Base-by-base conservation (phyloP, 1,139 yeast genomes). In the Saccharomyces hybrid region DNA sequence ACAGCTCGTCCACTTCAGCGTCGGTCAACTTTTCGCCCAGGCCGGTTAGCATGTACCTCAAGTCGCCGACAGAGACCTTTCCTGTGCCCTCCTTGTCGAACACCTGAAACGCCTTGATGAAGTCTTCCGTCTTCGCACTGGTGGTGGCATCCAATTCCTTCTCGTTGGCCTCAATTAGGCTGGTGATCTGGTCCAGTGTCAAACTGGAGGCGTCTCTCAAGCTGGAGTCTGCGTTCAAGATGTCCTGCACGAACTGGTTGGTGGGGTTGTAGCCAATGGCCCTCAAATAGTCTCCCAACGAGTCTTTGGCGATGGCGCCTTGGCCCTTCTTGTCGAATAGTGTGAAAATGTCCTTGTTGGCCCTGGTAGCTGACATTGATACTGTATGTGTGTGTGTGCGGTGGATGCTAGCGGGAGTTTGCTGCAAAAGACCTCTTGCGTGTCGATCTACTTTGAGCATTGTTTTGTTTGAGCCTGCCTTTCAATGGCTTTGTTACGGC, bases 181-280 rank as follows among this genome's bases (percentile, higher is more conserved):
- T 52, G 25, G 59, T 59, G 31, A 68, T 59, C 6, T 63, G 60
- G 4, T 63, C 67, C 27, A 68, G 56, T 0, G 67, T 57, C 44
- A 66, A 49, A n/a, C 42, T 38, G 42, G 42, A 38, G 25, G 42
- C 20, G 6, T 38, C 42, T 5, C 51, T 16, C 8, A 44, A 51
- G 16, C 23, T 16, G 13, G 47, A 28, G 5, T 44, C 47, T 4
- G 58, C 59, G 13, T 57, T 52, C 27, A 62, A 51, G 34, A 69
- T 59, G 31, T 63, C 62, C n/a, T 59, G 61, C 5, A 66, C 65
- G 48, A 64, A 65, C 46, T 64, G 65, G 51, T 68, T 68, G 9
- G 99, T 91, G 59, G 99, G 99, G 76, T 95, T 95, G 76, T 93
- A 98, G 34, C 99, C 99, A 57, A 93, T 93, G 3, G 99, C 97